Conservation (phyloP, 202 grass and related monocot species). For the Musa balbisiana region DNA sequence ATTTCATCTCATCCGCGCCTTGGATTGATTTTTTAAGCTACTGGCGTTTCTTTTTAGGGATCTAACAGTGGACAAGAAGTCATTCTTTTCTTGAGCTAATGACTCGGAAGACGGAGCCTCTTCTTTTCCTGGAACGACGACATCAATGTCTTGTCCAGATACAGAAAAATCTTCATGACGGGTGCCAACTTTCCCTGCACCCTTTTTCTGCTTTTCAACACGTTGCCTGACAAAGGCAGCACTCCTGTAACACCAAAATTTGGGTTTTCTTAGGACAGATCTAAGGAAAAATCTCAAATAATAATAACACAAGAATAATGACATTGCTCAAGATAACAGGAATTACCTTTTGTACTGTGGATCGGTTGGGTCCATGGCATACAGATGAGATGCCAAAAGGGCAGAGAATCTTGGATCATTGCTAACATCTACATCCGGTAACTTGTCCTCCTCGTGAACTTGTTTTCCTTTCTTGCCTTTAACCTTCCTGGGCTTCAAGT, state of each 20-base stretch:
- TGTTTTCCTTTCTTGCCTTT: constrained; percentile 62
- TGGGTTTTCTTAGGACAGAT: not conserved
- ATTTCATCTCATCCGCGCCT: not conserved
- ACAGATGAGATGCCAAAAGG: constrained; percentile 54
- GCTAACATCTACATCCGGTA: constrained; percentile 54
- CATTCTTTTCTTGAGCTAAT: constrained; percentile 28
- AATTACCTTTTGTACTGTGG: constrained; percentile 81
- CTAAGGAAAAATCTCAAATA: not conserved
- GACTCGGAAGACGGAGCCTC: not conserved
- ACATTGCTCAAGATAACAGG: not conserved
- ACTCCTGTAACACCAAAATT: constrained; percentile 6
- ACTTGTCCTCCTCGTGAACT: constrained; percentile 38
- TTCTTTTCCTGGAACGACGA: not conserved
- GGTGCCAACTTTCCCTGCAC: not conserved
- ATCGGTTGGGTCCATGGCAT: constrained; percentile 73
- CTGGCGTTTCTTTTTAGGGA: constrained; percentile 47
- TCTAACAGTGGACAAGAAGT: constrained; percentile 36
- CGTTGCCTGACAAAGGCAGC: constrained; percentile 2
- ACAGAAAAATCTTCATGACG: not conserved
- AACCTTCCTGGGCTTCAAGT: constrained; percentile 54
- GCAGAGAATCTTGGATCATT: constrained; percentile 61
- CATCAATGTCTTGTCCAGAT: constrained; percentile 20
- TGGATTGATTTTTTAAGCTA: constrained; percentile 25
- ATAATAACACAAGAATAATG: not conserved
- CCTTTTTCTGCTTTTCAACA: constrained; percentile 1